A percentile compares a stretch with the other conserved stretches of the same genome.
Conservation (phyloP, 192 early-diverging fungal species). For the Bifiguratus adelaidae region DNA sequence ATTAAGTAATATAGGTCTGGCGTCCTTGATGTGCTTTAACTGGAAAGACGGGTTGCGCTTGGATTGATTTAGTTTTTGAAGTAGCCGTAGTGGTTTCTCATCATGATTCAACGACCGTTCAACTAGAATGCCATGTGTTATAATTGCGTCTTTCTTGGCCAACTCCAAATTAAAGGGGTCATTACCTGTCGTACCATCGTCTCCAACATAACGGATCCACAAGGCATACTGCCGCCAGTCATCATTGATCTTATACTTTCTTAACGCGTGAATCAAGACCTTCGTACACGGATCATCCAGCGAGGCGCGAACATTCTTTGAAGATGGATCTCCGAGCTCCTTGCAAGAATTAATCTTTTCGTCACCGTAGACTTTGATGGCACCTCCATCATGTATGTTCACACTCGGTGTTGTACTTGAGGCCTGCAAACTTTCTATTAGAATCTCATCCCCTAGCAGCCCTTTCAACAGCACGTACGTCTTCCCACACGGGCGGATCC, state of each 20-base stretch:
- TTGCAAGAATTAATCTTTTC: constrained; percentile 40
- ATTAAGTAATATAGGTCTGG: too few relatives aligned
- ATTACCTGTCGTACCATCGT: constrained; percentile 43
- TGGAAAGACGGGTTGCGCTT: constrained; percentile 65
- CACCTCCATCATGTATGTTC: constrained; percentile 36
- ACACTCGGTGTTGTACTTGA: constrained; percentile 12
- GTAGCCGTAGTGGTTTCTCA: constrained; percentile 63
- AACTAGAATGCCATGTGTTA: constrained; percentile 3
- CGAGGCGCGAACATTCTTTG: constrained; percentile 78
- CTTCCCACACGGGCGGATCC: too few relatives aligned
- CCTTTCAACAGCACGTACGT: too few relatives aligned
- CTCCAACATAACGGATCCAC: constrained; percentile 61
- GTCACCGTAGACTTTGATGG: constrained; percentile 82
- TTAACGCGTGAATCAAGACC: constrained; percentile 75
- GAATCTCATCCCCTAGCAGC: too few relatives aligned
- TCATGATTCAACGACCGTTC: constrained; percentile 63
- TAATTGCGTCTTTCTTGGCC: not conserved
- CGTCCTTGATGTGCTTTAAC: constrained; percentile 62
- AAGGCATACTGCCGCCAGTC: constrained; percentile 81
- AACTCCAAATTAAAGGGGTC: constrained; percentile 9
- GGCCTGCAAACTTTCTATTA: too few relatives aligned
- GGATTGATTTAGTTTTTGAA: constrained; percentile 63
- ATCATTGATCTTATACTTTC: constrained; percentile 86
- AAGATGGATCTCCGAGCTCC: constrained; percentile 48
- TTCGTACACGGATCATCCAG: constrained; percentile 74